Base-by-base conservation (phyloP, 306 rosid genomes). In the Crotalaria pallida region DNA sequence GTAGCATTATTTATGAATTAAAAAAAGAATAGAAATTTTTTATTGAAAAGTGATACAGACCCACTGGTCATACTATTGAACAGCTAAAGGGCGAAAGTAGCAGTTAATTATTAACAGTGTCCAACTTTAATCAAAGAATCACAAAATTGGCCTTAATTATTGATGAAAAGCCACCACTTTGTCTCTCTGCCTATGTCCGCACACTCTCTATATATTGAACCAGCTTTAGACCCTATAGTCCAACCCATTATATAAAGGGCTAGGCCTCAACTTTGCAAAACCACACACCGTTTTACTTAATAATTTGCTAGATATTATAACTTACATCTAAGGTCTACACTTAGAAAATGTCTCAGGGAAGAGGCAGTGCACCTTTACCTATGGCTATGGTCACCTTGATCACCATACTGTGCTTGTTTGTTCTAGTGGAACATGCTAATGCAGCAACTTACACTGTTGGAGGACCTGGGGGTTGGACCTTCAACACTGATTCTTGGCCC, bases 391-490 rank as follows among this genome's bases (percentile, higher is more conserved):
- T 64, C 51, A 48, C 77, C n/a, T 40, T 56, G 56, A 47, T 73
- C 41, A 33, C 81, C 12, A 55, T 84, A 3, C 52, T 83, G 0
- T 78, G 75, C 53, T 13, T 86, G 60, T 34, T 81, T 72, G 53
- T 70, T 73, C 76, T 73, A 10, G 7, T 78, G 47, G 80, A 79
- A 38, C 65, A 1, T 24, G 71, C 36, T 22, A 59, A 80, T 58
- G 92, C 87, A 6, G 85, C 86, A 10, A 56, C 77, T 24, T 81
- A 72, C 66, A 56, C 45, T 0, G 90, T 90, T 13, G 90, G 97
- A 71, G 90, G 72, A 73, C 15, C 90, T 3, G 36, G 55, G 0
- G 88, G 90, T 0, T 90, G 96, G 95, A 74, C 76, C 44, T 90
- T 75, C 63, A 83, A 88, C 77, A 60, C 78, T 11, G 31, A 58